Evolutionary conservation across 441 rosid species (phyloP).

Genomic region (Corymbia calophylla): DNA sequence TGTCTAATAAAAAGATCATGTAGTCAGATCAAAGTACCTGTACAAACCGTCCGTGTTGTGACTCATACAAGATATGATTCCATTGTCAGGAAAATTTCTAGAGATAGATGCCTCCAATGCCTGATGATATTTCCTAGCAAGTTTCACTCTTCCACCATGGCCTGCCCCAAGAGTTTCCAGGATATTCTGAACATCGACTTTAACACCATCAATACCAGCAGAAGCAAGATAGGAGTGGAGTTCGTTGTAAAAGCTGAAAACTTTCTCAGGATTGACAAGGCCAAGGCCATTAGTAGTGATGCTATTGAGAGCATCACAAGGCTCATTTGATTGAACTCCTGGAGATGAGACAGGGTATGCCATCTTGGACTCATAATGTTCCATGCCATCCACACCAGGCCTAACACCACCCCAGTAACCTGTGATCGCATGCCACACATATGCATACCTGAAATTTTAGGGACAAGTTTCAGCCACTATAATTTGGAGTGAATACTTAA

Average conservation of each 20-base stretch:
- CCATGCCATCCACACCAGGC: constrained; percentile 41
- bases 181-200: constrained; percentile 68
- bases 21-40: constrained; percentile 21
- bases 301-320: constrained; percentile 30
- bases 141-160: constrained; percentile 63
- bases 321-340: constrained; percentile 42
- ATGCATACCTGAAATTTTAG: constrained; percentile 10
- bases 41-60: constrained; percentile 64
- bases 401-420: constrained; percentile 72
- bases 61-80: constrained; percentile 59
- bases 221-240: constrained; percentile 60
- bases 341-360: constrained; percentile 47
- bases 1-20: not conserved
- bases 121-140: constrained; percentile 53
- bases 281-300: constrained; percentile 47
- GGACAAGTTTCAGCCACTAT: not conserved
- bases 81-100: constrained; percentile 47
- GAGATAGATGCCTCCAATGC: constrained; percentile 65
- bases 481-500: not conserved
- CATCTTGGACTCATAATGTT: constrained; percentile 47
- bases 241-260: constrained; percentile 44
- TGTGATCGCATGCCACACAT: constrained; percentile 69
- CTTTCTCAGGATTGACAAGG: constrained; percentile 55
- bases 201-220: constrained; percentile 58
- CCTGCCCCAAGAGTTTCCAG: constrained; percentile 66